Base-by-base conservation (phyloP, 257 asterid species). In the Solanum chilense region DNA sequence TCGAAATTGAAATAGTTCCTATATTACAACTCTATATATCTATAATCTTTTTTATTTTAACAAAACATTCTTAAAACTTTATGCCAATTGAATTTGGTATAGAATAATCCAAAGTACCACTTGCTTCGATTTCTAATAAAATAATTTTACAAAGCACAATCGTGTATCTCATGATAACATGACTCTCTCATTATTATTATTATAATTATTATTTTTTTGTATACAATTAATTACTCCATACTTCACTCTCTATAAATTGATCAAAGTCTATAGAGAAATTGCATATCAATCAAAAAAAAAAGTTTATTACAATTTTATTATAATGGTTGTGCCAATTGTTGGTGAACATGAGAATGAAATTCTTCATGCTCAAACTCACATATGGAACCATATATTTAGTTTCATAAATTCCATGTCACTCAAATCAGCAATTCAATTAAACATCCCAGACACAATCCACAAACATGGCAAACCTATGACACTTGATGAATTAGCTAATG, bases 351-450 rank as follows among this genome's bases (percentile, higher is more conserved):
- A 83, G 14, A 62, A 15, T 39, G 89, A 88, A 73, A 86, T 86
- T 3, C 88, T 90, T 23, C 77, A 87, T 58, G 91, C 92, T 20
- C 92, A 90, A 73, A 80, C 88, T 73, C 92, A 87, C 83, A 68
- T 91, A 66, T 90, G 91, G 90, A 90, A 90, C 27, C 89, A 87
- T 49, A 16, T 82, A 35, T 90, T 87, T 87, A 87, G 41, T 62
- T 90, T 74, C 91, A 83, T 87, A 83, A 91, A 84, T 33, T 87
- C 91, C 5, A 74, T 84, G 85, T 86, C 92, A 13, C 90, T 91
- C 23, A 87, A 88, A 88, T 91, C 88, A 58, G 92, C 92, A 8
- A 27, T 91, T 78, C 84, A 89, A 18, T 60, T 91, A 37, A 85
- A 87, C 88, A 89, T 91, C 16, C 90, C 92, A 23, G 89, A 89